A percentile compares a stretch with the other conserved stretches of the same genome.
Evolutionary conservation across 768 basidiomycete genomes (phyloP).

Genomic region (Suillus clintonianus): DNA sequence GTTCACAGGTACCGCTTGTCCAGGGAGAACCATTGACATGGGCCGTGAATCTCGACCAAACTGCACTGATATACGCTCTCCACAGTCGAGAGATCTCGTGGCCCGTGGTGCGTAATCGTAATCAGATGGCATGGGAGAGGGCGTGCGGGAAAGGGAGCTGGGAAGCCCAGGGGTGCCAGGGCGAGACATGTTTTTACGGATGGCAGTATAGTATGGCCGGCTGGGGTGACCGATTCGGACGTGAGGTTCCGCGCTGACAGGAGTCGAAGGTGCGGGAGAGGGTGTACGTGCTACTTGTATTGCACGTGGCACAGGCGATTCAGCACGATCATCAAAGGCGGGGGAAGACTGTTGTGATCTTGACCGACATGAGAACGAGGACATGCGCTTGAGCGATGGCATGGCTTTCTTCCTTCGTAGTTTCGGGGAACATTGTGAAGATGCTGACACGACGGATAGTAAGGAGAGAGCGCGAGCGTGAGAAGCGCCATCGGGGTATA

Average conservation of each 20-base stretch:
- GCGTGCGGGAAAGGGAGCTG: constrained; percentile 23
- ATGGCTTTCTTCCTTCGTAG: constrained; percentile 43
- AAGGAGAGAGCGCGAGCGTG: constrained; percentile 19
- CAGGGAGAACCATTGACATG: constrained; percentile 29
- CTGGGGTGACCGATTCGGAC: constrained; percentile 52
- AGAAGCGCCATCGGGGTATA: constrained; percentile 15
- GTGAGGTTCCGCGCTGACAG: constrained; percentile 21
- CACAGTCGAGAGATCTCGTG: constrained; percentile 35
- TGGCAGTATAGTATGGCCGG: constrained; percentile 57
- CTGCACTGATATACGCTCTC: constrained; percentile 19
- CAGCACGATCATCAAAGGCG: constrained; percentile 19
- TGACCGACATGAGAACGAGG: constrained; percentile 22
- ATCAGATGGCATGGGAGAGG: constrained; percentile 27
- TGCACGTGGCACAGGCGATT: constrained; percentile 10
- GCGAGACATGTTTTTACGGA: constrained; percentile 49
- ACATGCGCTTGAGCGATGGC: constrained; percentile 30
- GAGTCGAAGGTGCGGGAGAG: constrained; percentile 21
- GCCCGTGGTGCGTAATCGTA: constrained; percentile 26
- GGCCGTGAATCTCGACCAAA: constrained; percentile 22
- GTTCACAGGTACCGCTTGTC: constrained; percentile 17
- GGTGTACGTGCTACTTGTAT: constrained; percentile 19
- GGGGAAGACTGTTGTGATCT: constrained; percentile 21
- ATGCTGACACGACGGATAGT: constrained; percentile 17
- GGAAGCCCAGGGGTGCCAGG: constrained; percentile 37
- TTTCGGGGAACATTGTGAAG: constrained; percentile 29